phyloP scores from a whole-genome alignment of 2,329 filamentous ascomycete species.

The Fusarium camptoceras region DNA sequence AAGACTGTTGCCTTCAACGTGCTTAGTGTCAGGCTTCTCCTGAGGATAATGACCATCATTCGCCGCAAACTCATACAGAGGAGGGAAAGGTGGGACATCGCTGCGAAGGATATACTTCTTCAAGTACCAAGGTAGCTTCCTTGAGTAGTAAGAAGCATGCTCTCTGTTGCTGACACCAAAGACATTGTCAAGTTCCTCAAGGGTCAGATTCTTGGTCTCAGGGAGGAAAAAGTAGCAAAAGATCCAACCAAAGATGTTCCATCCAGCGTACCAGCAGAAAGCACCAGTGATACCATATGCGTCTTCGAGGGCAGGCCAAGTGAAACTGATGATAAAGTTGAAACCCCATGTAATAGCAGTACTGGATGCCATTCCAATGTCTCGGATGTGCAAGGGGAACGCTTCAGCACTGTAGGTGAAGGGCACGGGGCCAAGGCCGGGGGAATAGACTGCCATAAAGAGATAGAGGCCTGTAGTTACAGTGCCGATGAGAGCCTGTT shows the following conservation, averaged over 20 bases:
- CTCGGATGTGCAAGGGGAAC: constrained; percentile 67
- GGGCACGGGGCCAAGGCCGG: constrained; percentile 68
- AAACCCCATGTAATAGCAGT: constrained; percentile 57
- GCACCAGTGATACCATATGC: constrained; percentile 50
- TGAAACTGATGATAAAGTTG: constrained; percentile 54
- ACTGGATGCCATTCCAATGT: constrained; percentile 64
- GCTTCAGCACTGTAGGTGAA: constrained; percentile 71
- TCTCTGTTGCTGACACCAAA: constrained; percentile 50
- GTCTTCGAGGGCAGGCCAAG: constrained; percentile 46
- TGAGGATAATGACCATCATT: constrained; percentile 34
- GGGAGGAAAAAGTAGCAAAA: constrained; percentile 52
- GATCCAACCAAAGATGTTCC: constrained; percentile 51
- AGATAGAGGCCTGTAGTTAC: constrained; percentile 55
- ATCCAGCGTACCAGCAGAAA: constrained; percentile 55
- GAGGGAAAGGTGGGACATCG: constrained; percentile 49
- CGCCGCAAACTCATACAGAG: constrained; percentile 48
- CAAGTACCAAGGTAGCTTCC: constrained; percentile 50
- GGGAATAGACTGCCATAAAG: constrained; percentile 57
- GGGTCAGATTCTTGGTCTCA: constrained; percentile 52
- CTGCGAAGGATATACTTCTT: constrained; percentile 47
- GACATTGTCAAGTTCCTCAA: constrained; percentile 52
- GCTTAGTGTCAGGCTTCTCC: constrained; percentile 26
- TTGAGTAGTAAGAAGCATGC: constrained; percentile 48
- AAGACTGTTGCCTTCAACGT: not conserved
- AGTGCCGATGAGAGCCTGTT: constrained; percentile 47